Conservation (phyloP, 2,329 filamentous ascomycete genomes). For the Cordyceps farinosa region DNA sequence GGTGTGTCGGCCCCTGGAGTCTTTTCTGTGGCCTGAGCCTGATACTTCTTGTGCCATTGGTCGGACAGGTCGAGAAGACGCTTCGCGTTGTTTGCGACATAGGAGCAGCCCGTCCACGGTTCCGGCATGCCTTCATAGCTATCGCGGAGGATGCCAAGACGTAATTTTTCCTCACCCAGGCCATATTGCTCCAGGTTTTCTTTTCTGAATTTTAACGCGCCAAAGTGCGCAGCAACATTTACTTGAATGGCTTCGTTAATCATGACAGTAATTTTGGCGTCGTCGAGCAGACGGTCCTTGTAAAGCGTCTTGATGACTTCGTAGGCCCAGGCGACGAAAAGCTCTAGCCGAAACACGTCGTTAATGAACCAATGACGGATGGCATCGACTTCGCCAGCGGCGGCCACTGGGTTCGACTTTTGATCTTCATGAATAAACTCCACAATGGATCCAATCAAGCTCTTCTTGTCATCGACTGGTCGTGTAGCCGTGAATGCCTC, state of each 20-base stretch:
- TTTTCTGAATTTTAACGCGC: slow-evolving; percentile 68
- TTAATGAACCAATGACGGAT: slow-evolving; percentile 85
- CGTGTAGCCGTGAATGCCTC: slow-evolving; percentile 63
- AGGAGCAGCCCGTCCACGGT: slow-evolving; percentile 78
- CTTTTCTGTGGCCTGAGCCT: slow-evolving; percentile 30
- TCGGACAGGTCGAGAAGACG: slow-evolving; percentile 57
- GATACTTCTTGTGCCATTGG: slow-evolving; percentile 51
- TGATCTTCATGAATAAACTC: slow-evolving; percentile 72
- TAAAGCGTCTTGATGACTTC: slow-evolving; percentile 72
- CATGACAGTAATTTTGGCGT: slow-evolving; percentile 50
- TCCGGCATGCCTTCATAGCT: slow-evolving; percentile 69
- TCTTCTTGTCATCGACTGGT: slow-evolving; percentile 59
- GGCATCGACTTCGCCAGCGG: slow-evolving; percentile 68
- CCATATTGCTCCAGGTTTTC: slow-evolving; percentile 70
- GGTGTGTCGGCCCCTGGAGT: slow-evolving; percentile 32
- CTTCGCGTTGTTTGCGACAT: slow-evolving; percentile 58
- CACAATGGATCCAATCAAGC: slow-evolving; percentile 70
- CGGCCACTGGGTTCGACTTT: slow-evolving; percentile 63
- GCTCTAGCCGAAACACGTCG: slow-evolving; percentile 67
- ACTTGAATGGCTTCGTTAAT: slow-evolving; percentile 65
- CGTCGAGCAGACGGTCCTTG: slow-evolving; percentile 56
- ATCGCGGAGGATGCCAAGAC: slow-evolving; percentile 59
- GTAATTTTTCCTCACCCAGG: slow-evolving; percentile 62
- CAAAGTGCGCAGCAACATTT: slow-evolving; percentile 53
- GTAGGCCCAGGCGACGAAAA: slow-evolving; percentile 75